phyloP scores from a whole-genome alignment of 202 grass and related monocot species.

The Schoenoplectus tabernaemontani region DNA sequence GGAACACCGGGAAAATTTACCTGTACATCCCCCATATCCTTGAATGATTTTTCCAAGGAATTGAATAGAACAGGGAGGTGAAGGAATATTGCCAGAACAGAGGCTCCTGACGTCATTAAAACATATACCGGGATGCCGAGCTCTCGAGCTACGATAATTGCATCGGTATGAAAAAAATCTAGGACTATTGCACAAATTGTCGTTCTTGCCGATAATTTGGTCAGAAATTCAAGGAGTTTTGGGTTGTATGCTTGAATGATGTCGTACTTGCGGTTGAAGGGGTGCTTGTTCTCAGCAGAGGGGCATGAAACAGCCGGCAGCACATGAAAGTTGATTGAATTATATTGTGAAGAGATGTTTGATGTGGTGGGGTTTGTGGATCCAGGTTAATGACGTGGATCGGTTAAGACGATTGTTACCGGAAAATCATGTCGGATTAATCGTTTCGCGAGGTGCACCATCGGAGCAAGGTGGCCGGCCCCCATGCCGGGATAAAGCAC shows the following conservation, averaged over 20 bases:
- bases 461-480: constrained; percentile 55
- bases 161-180: constrained; percentile 44
- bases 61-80: constrained; percentile 35
- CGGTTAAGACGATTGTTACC: constrained; percentile 35
- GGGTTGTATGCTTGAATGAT: constrained; percentile 20
- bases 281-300: constrained; percentile 11
- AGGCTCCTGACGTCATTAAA: constrained; percentile 50
- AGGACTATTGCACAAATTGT: constrained; percentile 21
- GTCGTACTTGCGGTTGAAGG: constrained; percentile 20
- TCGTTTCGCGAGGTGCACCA: constrained; percentile 50
- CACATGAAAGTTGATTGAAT: constrained; percentile 53
- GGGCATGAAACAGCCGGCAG: constrained; percentile 25
- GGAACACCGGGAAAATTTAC: constrained; percentile 13
- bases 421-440: constrained; percentile 22
- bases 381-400: constrained; percentile 29
- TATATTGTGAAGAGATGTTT: constrained; percentile 24
- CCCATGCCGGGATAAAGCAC: constrained; percentile 51
- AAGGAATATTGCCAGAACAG: constrained; percentile 29
- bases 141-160: constrained; percentile 26
- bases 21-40: not conserved
- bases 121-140: constrained; percentile 37
- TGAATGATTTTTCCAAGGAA: not conserved
- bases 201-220: not conserved
- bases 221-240: constrained; percentile 31
- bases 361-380: constrained; percentile 17